Conservation (phyloP, 805 yeast genomes). For the Kluyveromyces lactis region DNA sequence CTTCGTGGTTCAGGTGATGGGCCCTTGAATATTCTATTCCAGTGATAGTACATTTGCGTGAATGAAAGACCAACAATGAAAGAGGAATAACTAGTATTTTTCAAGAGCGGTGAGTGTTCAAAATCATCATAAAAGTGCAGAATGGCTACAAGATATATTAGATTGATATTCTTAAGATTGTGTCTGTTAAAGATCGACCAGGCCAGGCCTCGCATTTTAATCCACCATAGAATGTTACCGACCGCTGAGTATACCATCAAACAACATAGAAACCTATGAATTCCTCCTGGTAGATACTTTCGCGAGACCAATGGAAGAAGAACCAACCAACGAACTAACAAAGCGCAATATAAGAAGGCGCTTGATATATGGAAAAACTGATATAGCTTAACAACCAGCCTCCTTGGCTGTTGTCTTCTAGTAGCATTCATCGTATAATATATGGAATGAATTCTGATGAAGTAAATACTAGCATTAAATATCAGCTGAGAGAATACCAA, state of each 20-base stretch:
- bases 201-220: constrained; percentile 17
- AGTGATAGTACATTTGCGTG: constrained; percentile 24
- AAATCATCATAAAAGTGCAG: constrained; percentile 27
- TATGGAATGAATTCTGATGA: too few relatives aligned
- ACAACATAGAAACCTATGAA: constrained; percentile 50
- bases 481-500: too few relatives aligned
- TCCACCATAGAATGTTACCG: constrained; percentile 19
- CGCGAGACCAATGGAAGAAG: constrained; percentile 59
- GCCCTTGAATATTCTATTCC: constrained; percentile 23
- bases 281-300: constrained; percentile 59
- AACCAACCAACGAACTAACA: constrained; percentile 38
- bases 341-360: constrained; percentile 18
- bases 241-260: constrained; percentile 16
- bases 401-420: background rate
- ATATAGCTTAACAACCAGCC: constrained; percentile 14
- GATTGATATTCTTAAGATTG: constrained; percentile 20
- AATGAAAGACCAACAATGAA: constrained; percentile 21
- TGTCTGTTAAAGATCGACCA: constrained; percentile 13
- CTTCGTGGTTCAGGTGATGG: constrained; percentile 7
- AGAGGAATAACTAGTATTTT: constrained; percentile 23
- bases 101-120: constrained; percentile 25
- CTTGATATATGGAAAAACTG: constrained; percentile 24
- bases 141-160: constrained; percentile 20
- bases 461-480: too few relatives aligned
- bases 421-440: background rate